Evolutionary conservation across 768 basidiomycete species (phyloP).

Genomic region (Leccinum broughii): DNA sequence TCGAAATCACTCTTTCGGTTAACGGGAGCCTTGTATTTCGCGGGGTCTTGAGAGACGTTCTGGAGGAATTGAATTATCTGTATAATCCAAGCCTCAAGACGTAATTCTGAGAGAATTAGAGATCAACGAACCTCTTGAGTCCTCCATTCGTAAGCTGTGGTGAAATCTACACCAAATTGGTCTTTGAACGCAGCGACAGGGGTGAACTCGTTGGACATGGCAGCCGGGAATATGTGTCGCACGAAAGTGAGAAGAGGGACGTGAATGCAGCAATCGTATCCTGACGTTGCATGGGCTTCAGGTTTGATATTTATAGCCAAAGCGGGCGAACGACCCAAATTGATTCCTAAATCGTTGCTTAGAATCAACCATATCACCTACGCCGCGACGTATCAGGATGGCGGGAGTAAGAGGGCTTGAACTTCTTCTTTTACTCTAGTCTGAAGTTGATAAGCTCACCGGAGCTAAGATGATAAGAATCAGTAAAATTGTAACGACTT

Average conservation of each 20-base stretch:
- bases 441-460: background rate
- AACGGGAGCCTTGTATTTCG: background rate
- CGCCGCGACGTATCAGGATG: background rate
- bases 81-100: background rate
- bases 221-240: background rate
- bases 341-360: background rate
- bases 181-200: background rate
- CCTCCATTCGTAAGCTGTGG: background rate
- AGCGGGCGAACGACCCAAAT: background rate
- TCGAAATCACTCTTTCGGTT: background rate
- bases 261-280: background rate
- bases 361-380: background rate
- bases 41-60: background rate
- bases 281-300: background rate
- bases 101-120: background rate
- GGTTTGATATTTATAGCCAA: background rate
- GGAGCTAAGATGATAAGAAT: background rate
- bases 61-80: background rate
- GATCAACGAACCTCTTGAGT: background rate
- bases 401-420: background rate
- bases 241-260: background rate
- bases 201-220: background rate
- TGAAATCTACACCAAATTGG: background rate
- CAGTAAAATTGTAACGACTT: background rate
- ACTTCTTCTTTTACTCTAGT: background rate